A percentile compares a stretch with the other conserved stretches of the same genome.
These are phyloP conservation scores for Onygenales sp. DNA, from an alignment of 2,329 filamentous ascomycete genomes.

Conservation along the genomic window DNA sequence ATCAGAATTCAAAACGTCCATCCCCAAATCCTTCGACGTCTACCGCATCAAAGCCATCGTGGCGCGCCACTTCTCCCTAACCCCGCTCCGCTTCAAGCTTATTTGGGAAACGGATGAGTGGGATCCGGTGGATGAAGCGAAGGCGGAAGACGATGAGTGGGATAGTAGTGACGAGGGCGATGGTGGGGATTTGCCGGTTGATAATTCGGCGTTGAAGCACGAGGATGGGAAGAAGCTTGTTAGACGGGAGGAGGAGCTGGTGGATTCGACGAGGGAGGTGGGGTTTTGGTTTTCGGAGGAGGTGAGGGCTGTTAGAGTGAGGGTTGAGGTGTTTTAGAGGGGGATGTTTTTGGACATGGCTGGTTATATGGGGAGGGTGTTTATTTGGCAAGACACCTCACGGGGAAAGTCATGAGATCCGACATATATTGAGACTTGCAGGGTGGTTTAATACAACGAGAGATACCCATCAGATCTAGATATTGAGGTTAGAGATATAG, in stretches of 20 bases:
- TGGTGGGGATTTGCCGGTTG: conserved; percentile 26
- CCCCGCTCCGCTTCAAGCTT: conserved; percentile 56
- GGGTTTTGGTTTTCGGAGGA: conserved; percentile 66
- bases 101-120: conserved; percentile 88
- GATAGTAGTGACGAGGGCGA: conserved; percentile 44
- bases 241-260: conserved; percentile 69
- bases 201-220: conserved; percentile 9
- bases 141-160: conserved; percentile 45
- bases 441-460: too few species aligned
- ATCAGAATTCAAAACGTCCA: conserved; percentile 30
- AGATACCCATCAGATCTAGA: too few species aligned
- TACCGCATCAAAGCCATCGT: conserved; percentile 75
- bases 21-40: conserved; percentile 70
- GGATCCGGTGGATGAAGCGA: conserved; percentile 63
- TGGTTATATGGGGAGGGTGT: not conserved
- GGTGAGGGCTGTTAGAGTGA: conserved; percentile 57
- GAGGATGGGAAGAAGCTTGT: conserved; percentile 51
- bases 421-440: not conserved
- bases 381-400: not conserved
- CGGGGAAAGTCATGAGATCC: not conserved
- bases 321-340: conserved; percentile 47
- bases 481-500: too few species aligned
- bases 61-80: conserved; percentile 56
- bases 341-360: not conserved
- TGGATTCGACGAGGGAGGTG: conserved; percentile 68